Base-by-base conservation (phyloP, 352 stramenopile genomes). In the Nothophytophthora sp. region DNA sequence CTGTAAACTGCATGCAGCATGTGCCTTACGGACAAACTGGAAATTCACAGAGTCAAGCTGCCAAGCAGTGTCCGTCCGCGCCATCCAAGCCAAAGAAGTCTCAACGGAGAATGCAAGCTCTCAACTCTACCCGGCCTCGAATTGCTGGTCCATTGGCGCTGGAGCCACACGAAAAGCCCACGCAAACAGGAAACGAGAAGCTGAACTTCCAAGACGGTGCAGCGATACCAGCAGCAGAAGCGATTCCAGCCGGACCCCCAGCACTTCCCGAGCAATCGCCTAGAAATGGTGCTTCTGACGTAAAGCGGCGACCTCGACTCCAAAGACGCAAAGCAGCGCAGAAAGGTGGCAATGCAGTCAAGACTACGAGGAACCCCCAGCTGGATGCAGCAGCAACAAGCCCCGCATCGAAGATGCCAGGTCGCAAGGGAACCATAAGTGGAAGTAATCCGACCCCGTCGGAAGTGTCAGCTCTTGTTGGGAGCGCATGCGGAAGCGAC, bases 271-370 rank as follows among this genome's bases (percentile, higher is more conserved):
- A 39, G 29, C 47, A 50, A 2, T 11, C 4, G 25, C 43, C 18
- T 19, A 12, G 37, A n/a, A 55, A 16, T 5, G 29, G 10, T 28
- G 20, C 27, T 18, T 49, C 8, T 6, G 27, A 28, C 28, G 24
- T 27, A 39, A 58, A n/a, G n/a, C n/a, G 57, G 13, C 51, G 39
- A 15, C 24, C 56, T 43, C 57, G 62, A 25, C 56, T 71, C 29
- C 62, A 64, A 18, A 58, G 56, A 43, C 62, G 62, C 11, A 64
- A 41, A 20, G 44, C 38, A 22, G 57, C 56, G 13, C 62, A 71
- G 30, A 67, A 67, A 47, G 33, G 51, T 23, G 57, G 57, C 42
- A 67, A 49, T 16, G 0, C 44, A 56, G 23, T 13, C 12, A 20
- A 27, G 15, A 12, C 29, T 25, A 24, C 19, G 38, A 38, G n/a